phyloP scores from a whole-genome alignment of 2,329 filamentous ascomycete species.

The Ophiobolus disseminans region DNA sequence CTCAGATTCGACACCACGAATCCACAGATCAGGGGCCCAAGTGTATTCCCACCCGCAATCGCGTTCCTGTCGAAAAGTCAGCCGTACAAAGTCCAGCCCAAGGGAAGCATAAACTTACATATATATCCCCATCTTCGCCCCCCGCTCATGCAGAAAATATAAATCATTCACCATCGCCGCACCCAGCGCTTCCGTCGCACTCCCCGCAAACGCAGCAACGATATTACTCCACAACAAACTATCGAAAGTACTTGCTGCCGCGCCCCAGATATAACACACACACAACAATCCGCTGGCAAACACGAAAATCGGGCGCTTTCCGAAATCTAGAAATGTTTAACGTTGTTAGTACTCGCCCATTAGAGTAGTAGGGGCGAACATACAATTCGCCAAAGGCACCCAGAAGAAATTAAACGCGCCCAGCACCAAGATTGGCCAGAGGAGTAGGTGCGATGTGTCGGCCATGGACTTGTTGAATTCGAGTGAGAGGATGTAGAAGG shows the following conservation, averaged over 20 bases:
- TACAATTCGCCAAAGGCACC: slow-evolving; percentile 56
- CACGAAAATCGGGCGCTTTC: slow-evolving; percentile 58
- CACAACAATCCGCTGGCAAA: slow-evolving; percentile 54
- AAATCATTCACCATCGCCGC: slow-evolving; percentile 49
- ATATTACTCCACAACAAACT: slow-evolving; percentile 56
- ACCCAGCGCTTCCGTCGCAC: slow-evolving; percentile 55
- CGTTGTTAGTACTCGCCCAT: too few relatives aligned
- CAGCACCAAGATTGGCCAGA: slow-evolving; percentile 56
- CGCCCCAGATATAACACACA: slow-evolving; percentile 57
- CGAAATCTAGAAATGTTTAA: too few relatives aligned
- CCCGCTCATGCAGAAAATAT: slow-evolving; percentile 45
- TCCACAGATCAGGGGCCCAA: slow-evolving; percentile 50
- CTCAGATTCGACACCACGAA: slow-evolving; percentile 46
- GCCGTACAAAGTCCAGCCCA: too few relatives aligned
- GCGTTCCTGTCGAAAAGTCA: too few relatives aligned
- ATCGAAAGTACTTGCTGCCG: slow-evolving; percentile 50
- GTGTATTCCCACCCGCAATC: slow-evolving; percentile 48
- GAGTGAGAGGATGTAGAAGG: slow-evolving; percentile 53
- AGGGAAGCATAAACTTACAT: too few relatives aligned
- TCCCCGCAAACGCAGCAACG: slow-evolving; percentile 55
- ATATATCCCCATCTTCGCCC: slow-evolving; percentile 47
- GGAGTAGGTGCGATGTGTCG: slow-evolving; percentile 51
- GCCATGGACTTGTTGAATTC: slow-evolving; percentile 57
- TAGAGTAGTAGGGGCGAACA: too few relatives aligned
- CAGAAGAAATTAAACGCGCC: slow-evolving; percentile 62